phyloP scores from a whole-genome alignment of 352 stramenopile species.

The Globisporangium parvum region DNA sequence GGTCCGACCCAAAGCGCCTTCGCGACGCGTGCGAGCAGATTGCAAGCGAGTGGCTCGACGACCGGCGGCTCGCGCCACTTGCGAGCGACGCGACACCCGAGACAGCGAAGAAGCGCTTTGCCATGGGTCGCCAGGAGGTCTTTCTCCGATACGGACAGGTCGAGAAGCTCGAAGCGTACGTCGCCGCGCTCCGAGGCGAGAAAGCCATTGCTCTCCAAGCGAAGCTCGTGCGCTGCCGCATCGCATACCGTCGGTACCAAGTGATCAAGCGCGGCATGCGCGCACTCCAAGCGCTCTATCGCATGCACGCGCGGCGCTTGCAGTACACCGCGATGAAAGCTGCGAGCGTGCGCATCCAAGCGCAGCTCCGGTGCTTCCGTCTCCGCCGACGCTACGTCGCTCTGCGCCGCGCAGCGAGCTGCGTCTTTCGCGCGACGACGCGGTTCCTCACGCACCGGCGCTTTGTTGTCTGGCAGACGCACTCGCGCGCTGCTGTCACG shows the following conservation, averaged over 20 bases:
- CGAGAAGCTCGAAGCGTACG: slow-evolving; percentile 55
- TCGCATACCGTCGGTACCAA: slow-evolving; percentile 36
- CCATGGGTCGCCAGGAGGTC: slow-evolving; percentile 63
- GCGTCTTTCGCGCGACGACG: slow-evolving; percentile 28
- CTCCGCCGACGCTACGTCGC: slow-evolving; percentile 21
- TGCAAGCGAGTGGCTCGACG: slow-evolving; percentile 39
- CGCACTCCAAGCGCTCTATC: slow-evolving; percentile 44
- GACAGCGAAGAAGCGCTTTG: slow-evolving; percentile 41
- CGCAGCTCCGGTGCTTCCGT: slow-evolving; percentile 24
- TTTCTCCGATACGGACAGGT: slow-evolving; percentile 78
- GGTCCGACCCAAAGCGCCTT: slow-evolving; percentile 17
- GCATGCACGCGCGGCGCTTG: slow-evolving; percentile 25
- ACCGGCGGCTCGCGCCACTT: not conserved
- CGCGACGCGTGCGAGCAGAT: slow-evolving; percentile 44
- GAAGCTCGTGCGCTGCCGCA: slow-evolving; percentile 36
- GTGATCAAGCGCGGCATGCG: slow-evolving; percentile 27
- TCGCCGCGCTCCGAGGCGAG: slow-evolving; percentile 30
- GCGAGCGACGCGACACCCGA: not conserved
- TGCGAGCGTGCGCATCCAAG: slow-evolving; percentile 26
- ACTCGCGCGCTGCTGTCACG: slow-evolving; percentile 26
- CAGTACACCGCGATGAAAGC: slow-evolving; percentile 10
- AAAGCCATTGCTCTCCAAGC: slow-evolving; percentile 48
- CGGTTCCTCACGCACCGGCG: slow-evolving; percentile 41
- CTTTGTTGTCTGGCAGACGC: slow-evolving; percentile 27
- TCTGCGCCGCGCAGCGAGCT: slow-evolving; percentile 24